Base-by-base conservation (phyloP, 176 grass and related monocot genomes). In the Tuctoria greenei region DNA sequence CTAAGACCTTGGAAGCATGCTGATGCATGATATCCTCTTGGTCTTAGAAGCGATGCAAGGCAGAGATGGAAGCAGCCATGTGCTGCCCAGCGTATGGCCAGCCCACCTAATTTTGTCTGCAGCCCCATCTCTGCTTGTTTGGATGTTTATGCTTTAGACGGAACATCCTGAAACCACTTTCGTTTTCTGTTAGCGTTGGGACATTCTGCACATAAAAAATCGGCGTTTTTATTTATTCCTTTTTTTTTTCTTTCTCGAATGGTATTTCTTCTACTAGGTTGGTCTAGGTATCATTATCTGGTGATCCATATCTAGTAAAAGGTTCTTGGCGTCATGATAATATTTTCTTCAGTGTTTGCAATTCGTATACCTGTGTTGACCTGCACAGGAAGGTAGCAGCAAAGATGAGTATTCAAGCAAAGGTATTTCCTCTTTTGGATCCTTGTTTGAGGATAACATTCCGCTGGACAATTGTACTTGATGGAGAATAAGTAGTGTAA, bases 401-500 rank as follows among this genome's bases (percentile, higher is more conserved):
- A 63, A 78, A 52, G 44, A 43, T 25, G 17, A 51, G 21, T 25
- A 59, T 72, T 66, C 62, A 83, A 83, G 50, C 79, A 67, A 82
- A 82, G 67, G 4, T 44, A 18, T 41, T 41, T 34, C 40, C 5
- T 66, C 61, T 78, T 82, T 77, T 49, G 6, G 31, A 78, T 57
- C 64, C 8, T 17, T 0, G n/a, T 20, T 13, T 0, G 21, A 60
- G 69, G 69, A 23, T 34, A 26, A 17, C 61, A 42, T 52, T 42
- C 61, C 41, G 43, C 5, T 65, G 3, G n/a, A 12, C 3, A n/a
- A 47, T 7, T 20, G 17, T 36, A 37, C 6, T 20, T 25, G 24
- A 20, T 14, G 0, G 10, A 44, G 20, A 15, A 28, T 28, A 16
- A 2, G 11, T 21, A 21, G 16, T 0, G 49, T n/a, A 0, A 21